These are phyloP conservation scores for Cephaloascus fragrans DNA, from an alignment of 805 yeast species.

Conservation along the genomic window DNA sequence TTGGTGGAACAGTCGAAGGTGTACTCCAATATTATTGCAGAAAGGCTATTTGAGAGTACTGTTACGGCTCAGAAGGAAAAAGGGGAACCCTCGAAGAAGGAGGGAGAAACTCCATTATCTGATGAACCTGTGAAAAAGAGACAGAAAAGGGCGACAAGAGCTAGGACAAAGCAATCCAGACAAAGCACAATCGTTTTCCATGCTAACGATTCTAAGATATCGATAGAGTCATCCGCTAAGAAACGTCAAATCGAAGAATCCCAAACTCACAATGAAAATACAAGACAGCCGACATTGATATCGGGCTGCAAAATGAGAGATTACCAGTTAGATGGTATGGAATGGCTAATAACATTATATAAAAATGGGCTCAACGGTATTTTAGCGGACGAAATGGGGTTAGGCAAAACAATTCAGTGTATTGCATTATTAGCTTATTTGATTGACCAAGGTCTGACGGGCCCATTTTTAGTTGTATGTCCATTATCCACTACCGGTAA, in stretches of 20 bases:
- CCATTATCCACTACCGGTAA: conserved; percentile 81
- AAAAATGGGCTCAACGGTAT: conserved; percentile 95
- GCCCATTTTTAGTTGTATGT: conserved; percentile 72
- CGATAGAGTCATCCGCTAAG: conserved; percentile 4
- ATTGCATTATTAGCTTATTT: conserved; percentile 70
- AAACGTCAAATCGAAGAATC: conserved; percentile 11
- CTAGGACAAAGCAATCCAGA: conserved; percentile 4
- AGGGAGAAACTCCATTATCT: conserved; percentile 6
- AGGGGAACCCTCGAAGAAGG: conserved; percentile 4
- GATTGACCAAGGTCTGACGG: conserved; percentile 66
- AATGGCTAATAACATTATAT: conserved; percentile 81
- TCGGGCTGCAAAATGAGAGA: conserved; percentile 55
- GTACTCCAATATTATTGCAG: conserved; percentile 79
- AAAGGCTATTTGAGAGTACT: conserved; percentile 53
- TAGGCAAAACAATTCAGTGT: conserved; percentile 89
- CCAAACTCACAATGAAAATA: conserved; percentile 7
- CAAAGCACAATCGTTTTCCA: conserved; percentile 9
- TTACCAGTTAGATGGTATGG: conserved; percentile 83
- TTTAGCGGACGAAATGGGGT: conserved; percentile 95
- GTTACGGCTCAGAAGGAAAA: conserved; percentile 14
- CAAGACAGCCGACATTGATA: conserved; percentile 19
- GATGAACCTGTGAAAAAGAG: conserved; percentile 12
- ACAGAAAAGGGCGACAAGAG: conserved; percentile 9
- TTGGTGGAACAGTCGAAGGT: conserved; percentile 83
- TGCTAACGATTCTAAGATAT: conserved; percentile 9